Evolutionary conservation across 768 basidiomycete species (phyloP).

Genomic region (Calocybe gangraenosa): DNA sequence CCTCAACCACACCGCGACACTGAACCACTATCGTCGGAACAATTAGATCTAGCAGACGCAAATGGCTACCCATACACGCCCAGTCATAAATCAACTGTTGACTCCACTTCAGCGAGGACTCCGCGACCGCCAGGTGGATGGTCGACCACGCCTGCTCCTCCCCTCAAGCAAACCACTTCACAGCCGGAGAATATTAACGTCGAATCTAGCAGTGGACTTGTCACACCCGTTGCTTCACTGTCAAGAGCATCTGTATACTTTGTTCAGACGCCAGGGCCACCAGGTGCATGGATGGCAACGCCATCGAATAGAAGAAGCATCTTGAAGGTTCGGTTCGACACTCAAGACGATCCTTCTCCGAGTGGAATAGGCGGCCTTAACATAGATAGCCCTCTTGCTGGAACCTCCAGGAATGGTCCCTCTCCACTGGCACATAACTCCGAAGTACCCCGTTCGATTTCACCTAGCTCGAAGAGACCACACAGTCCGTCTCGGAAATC

Average conservation of each 20-base stretch:
- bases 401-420: background rate
- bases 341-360: conserved; percentile 21
- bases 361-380: background rate
- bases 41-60: background rate
- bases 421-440: conserved; percentile 10
- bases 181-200: conserved; percentile 19
- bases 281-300: conserved; percentile 64
- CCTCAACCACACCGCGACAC: conserved; percentile 7
- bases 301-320: conserved; percentile 55
- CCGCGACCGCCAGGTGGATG: conserved; percentile 34
- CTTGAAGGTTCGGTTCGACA: conserved; percentile 72
- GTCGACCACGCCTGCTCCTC: conserved; percentile 26
- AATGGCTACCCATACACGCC: conserved; percentile 5
- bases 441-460: conserved; percentile 15
- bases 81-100: conserved; percentile 1
- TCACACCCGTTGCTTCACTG: conserved; percentile 47
- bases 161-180: conserved; percentile 11
- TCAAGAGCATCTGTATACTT: conserved; percentile 45
- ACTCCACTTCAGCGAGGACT: conserved; percentile 20
- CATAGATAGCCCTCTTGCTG: background rate
- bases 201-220: conserved; percentile 29
- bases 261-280: conserved; percentile 58
- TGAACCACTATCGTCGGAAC: conserved; percentile 1
- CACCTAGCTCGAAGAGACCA: conserved; percentile 12
- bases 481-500: conserved; percentile 39